These are phyloP conservation scores for Oryza meridionalis DNA, from an alignment of 176 grass and related monocot genomes.

Conservation along the genomic window DNA sequence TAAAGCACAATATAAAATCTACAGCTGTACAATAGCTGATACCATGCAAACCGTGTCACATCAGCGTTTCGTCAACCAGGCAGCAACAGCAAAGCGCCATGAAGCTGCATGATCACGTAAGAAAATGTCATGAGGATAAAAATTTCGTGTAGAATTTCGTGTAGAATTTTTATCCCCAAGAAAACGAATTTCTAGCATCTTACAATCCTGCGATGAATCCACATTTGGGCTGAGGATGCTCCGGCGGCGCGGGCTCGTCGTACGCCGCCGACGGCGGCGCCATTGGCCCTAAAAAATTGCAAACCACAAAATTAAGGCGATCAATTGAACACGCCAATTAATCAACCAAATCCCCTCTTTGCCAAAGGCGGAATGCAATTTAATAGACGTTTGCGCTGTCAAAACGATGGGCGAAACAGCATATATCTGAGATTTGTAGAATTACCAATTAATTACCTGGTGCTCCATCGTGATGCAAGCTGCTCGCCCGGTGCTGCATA, in stretches of 20 bases:
- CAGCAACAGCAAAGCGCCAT: conserved; percentile 51
- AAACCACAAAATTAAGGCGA: not conserved
- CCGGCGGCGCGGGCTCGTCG: not conserved
- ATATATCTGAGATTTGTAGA: not conserved
- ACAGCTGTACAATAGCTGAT: not conserved
- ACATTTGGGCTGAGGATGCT: not conserved
- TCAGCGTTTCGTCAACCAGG: conserved; percentile 45
- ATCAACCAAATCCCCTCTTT: not conserved
- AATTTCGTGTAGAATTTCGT: too few species aligned
- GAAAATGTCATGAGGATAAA: conserved; percentile 1
- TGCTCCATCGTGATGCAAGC: not conserved
- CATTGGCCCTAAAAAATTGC: conserved; percentile 29
- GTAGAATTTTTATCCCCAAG: too few species aligned
- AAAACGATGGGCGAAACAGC: not conserved
- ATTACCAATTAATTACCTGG: conserved; percentile 1
- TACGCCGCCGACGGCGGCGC: conserved; percentile 27
- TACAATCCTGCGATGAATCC: conserved; percentile 53
- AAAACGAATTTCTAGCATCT: conserved; percentile 3
- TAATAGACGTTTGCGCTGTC: not conserved
- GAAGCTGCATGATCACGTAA: conserved; percentile 35
- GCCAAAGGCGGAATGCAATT: not conserved
- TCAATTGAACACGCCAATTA: not conserved
- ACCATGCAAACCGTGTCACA: conserved; percentile 36
- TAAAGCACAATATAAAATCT: not conserved
- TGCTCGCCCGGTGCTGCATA: conserved; percentile 17